phyloP scores from a whole-genome alignment of 2,329 filamentous ascomycete species.

The Trichoderma sp. region DNA sequence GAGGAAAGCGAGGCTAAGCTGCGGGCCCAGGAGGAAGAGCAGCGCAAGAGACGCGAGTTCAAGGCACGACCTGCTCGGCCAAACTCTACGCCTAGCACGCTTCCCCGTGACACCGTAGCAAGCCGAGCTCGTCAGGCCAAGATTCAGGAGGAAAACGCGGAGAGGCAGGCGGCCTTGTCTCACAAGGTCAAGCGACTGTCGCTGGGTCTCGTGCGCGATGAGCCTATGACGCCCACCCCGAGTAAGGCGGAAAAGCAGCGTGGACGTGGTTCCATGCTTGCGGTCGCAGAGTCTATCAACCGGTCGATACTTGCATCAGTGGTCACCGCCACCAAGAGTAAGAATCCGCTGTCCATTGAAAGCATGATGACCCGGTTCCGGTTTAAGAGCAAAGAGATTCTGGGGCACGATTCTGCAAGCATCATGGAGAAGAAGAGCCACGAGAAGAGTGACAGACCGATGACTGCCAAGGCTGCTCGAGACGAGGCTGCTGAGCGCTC shows the following conservation, averaged over 20 bases:
- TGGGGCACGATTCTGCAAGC: conserved; percentile 49
- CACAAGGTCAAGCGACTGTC: conserved; percentile 30
- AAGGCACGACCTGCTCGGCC: conserved; percentile 58
- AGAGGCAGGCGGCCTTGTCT: conserved; percentile 21
- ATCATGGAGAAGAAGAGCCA: conserved; percentile 48
- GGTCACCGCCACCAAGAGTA: conserved; percentile 43
- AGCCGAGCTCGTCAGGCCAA: conserved; percentile 56
- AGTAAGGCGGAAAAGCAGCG: conserved; percentile 26
- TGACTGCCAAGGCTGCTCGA: conserved; percentile 52
- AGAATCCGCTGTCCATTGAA: conserved; percentile 49
- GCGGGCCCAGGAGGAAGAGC: conserved; percentile 58
- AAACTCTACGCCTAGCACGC: conserved; percentile 40
- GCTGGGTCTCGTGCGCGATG: conserved; percentile 19
- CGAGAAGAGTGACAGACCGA: conserved; percentile 55
- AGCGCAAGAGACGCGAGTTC: conserved; percentile 60
- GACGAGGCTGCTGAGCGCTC: conserved; percentile 62
- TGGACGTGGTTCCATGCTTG: conserved; percentile 30
- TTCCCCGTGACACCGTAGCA: conserved; percentile 56
- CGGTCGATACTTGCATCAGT: conserved; percentile 48
- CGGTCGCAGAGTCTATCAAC: conserved; percentile 30
- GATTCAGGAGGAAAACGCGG: conserved; percentile 31
- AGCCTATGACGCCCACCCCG: conserved; percentile 8
- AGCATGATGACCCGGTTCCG: conserved; percentile 51
- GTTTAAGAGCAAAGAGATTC: conserved; percentile 53
- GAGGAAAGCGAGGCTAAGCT: conserved; percentile 56